phyloP scores from a whole-genome alignment of 2,329 filamentous ascomycete species.

The Talaromyces sp. region DNA sequence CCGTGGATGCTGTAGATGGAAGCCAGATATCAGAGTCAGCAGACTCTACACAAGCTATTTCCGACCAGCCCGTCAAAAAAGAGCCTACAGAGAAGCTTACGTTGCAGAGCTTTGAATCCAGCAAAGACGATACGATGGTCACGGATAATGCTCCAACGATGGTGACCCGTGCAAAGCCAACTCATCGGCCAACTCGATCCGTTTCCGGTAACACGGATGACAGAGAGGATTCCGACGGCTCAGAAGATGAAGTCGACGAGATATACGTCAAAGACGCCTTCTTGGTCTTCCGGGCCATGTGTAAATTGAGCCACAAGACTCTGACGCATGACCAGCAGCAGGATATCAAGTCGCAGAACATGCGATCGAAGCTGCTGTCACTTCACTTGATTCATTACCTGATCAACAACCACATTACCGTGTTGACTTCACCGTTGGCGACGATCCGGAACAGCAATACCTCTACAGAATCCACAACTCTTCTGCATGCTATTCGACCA shows the following conservation, averaged over 20 bases:
- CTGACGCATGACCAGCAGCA: constrained; percentile 85
- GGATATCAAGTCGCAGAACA: constrained; percentile 87
- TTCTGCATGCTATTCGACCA: constrained; percentile 92
- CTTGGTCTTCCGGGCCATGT: constrained; percentile 93
- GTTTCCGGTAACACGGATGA: constrained; percentile 31
- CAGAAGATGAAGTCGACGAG: constrained; percentile 74
- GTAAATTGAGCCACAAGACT: constrained; percentile 91
- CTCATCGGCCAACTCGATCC: constrained; percentile 42
- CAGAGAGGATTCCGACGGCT: constrained; percentile 33
- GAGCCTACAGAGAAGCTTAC: constrained; percentile 56
- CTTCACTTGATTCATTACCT: constrained; percentile 93
- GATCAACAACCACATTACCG: constrained; percentile 84
- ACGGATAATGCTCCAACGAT: constrained; percentile 64
- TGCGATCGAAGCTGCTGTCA: constrained; percentile 94
- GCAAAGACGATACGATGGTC: constrained; percentile 61
- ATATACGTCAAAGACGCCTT: constrained; percentile 97
- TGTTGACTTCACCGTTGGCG: constrained; percentile 87
- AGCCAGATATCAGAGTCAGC: constrained; percentile 43
- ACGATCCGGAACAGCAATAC: constrained; percentile 88
- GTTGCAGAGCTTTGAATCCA: constrained; percentile 63
- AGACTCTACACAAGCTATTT: constrained; percentile 29
- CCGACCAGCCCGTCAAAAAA: constrained; percentile 47
- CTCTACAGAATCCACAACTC: constrained; percentile 75
- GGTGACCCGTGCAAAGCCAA: constrained; percentile 54
- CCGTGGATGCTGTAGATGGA: constrained; percentile 31